Base-by-base conservation (phyloP, 2,329 filamentous ascomycete genomes). In the Orbilia quercus region DNA sequence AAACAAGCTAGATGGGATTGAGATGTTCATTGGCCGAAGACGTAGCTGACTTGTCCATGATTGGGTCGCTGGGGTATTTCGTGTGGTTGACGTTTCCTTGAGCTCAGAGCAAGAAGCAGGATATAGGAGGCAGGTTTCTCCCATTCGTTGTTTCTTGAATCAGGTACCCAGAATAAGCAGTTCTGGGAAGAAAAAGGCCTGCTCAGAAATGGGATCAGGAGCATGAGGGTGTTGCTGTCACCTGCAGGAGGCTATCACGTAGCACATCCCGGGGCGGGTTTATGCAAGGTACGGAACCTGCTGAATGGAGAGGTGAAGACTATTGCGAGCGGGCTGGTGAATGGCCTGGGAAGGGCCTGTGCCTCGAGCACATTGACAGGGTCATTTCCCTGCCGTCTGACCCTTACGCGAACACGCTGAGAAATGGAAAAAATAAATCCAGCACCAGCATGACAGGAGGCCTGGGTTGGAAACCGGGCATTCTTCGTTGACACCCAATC, bases 241-340 rank as follows among this genome's bases (percentile, higher is more conserved):
- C 69, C 69, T 73, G 69, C 69, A 73, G 69, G 69, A 73, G 69
- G 53, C 63, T 69, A 62, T 69, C 64, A 73, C 50, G 60, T 40
- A 23, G 51, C 36, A 54, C 36, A 58, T 55, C 60, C 54, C 54
- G 54, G 53, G 60, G 50, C 69, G 50, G 67, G 60, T 73, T 73
- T 42, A 73, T 73, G 69, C 69, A 73, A 72, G 69, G 69, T 73
- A 66, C 60, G 60, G 60, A 65, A 65, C 67, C 60, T 65, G 45
- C 51, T 62, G 38, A 20, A 69, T 67, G 48, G 64, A 58, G 64
- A 55, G 47, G 40, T 51, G 53, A 50, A 62, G 40, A 54, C 23
- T 34, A n/a, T 44, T 50, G 34, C 55, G 67, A 31, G 54, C 23
- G 28, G 54, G 47, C 31, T 28, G 34, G 36, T 22, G 22, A 40